Percentiles rank a stretch among this genome's conserved stretches.
phyloP scores from a whole-genome alignment of 768 basidiomycete species.

The Russula vinacea region DNA sequence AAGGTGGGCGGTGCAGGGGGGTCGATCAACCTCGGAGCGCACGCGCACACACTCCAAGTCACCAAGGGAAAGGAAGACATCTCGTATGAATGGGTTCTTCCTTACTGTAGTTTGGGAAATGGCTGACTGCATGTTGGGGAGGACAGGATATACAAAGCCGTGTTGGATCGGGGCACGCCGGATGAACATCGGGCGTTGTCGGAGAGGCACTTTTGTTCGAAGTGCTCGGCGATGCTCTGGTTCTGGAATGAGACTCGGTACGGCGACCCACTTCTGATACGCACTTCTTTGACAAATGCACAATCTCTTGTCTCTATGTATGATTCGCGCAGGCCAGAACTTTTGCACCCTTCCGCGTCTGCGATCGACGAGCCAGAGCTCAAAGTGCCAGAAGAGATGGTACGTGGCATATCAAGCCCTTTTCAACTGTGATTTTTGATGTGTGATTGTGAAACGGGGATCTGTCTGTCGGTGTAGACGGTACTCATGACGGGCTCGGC shows the following conservation, averaged over 20 bases:
- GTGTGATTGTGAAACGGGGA: background rate
- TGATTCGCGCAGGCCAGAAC: slow-evolving; percentile 49
- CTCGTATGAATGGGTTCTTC: slow-evolving; percentile 41
- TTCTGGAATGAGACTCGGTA: slow-evolving; percentile 56
- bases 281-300: background rate
- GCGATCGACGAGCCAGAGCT: slow-evolving; percentile 62
- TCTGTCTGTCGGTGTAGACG: background rate
- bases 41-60: slow-evolving; percentile 49
- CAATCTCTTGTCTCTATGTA: background rate
- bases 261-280: slow-evolving; percentile 16
- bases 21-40: slow-evolving; percentile 62
- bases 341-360: slow-evolving; percentile 65
- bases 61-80: slow-evolving; percentile 50
- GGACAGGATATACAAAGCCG: slow-evolving; percentile 59
- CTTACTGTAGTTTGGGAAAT: background rate
- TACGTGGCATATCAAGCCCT: slow-evolving; percentile 33
- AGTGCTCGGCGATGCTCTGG: slow-evolving; percentile 68
- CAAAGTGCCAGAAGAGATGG: slow-evolving; percentile 49
- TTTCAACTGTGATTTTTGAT: background rate
- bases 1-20: slow-evolving; percentile 67
- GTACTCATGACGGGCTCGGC: slow-evolving; percentile 41
- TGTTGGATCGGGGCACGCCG: slow-evolving; percentile 54
- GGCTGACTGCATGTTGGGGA: background rate
- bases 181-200: slow-evolving; percentile 49
- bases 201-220: slow-evolving; percentile 61